phyloP scores from a whole-genome alignment of 2,329 filamentous ascomycete genomes.

The Fusarium sulawesiense region DNA sequence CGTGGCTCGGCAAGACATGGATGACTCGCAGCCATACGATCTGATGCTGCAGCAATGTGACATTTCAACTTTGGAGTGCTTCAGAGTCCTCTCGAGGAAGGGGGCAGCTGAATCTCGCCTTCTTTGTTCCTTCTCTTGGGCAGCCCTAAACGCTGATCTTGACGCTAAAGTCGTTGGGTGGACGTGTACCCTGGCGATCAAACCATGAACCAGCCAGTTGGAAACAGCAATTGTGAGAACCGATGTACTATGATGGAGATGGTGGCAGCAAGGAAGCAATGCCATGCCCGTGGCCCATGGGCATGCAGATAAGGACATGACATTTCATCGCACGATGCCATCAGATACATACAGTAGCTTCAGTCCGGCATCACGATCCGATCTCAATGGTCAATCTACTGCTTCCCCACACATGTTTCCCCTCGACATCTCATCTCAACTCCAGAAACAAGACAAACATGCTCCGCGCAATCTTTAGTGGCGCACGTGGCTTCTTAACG shows the following conservation, averaged over 20 bases:
- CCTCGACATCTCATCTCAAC: slow-evolving; percentile 22
- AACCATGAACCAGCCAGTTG: slow-evolving; percentile 31
- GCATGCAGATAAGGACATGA: not conserved
- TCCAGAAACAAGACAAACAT: slow-evolving; percentile 19
- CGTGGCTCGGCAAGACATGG: slow-evolving; percentile 29
- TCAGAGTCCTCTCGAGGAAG: slow-evolving; percentile 10
- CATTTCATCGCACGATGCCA: slow-evolving; percentile 19
- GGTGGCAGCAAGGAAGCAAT: slow-evolving; percentile 24
- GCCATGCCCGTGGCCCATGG: slow-evolving; percentile 23
- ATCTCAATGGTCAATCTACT: slow-evolving; percentile 41
- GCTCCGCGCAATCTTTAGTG: slow-evolving; percentile 39
- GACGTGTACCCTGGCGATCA: slow-evolving; percentile 36
- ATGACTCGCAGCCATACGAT: slow-evolving; percentile 46
- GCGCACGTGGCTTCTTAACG: slow-evolving; percentile 47
- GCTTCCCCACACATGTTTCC: slow-evolving; percentile 41
- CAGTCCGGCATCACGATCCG: slow-evolving; percentile 36
- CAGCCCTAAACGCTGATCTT: slow-evolving; percentile 33
- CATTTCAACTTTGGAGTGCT: slow-evolving; percentile 23
- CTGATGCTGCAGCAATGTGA: slow-evolving; percentile 37
- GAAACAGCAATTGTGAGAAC: slow-evolving; percentile 31
- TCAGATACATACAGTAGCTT: slow-evolving; percentile 24
- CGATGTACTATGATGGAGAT: slow-evolving; percentile 30
- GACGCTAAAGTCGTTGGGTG: slow-evolving; percentile 33
- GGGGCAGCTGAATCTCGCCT: not conserved
- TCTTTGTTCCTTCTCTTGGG: slow-evolving; percentile 14